A percentile compares a stretch with the other conserved stretches of the same genome.
Evolutionary conservation across 805 yeast species (phyloP).

Genomic region (Candida glaebosa): DNA sequence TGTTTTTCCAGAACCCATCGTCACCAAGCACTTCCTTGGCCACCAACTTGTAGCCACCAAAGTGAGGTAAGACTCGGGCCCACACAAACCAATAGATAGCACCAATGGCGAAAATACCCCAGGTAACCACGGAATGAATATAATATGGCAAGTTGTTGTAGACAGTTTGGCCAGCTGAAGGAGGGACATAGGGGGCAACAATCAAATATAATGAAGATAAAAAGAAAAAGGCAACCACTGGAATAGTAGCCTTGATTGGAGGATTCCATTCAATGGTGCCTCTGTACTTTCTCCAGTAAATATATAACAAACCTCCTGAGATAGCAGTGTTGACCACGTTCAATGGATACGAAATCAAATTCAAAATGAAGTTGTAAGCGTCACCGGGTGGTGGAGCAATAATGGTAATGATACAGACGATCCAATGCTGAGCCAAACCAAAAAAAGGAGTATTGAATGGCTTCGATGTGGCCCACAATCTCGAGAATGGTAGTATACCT

Average conservation of each 20-base stretch:
- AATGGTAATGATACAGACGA: slow-evolving; percentile 68
- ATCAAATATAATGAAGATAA: slow-evolving; percentile 65
- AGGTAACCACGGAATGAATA: slow-evolving; percentile 77
- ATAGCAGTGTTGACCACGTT: slow-evolving; percentile 69
- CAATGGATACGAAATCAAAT: slow-evolving; percentile 77
- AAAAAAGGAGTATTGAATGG: slow-evolving; percentile 74
- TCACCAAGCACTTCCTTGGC: slow-evolving; percentile 54
- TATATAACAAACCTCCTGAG: slow-evolving; percentile 57
- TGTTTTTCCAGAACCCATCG: slow-evolving; percentile 73
- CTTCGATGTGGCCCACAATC: slow-evolving; percentile 63
- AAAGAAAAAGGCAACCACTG: slow-evolving; percentile 62
- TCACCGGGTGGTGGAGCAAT: slow-evolving; percentile 79
- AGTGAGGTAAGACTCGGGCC: slow-evolving; percentile 55
- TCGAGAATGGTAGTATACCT: slow-evolving; percentile 72
- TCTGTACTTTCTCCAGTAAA: slow-evolving; percentile 48
- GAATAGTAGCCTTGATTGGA: slow-evolving; percentile 61
- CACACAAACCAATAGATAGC: slow-evolving; percentile 64
- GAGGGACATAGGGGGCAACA: slow-evolving; percentile 79
- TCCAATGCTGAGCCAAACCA: slow-evolving; percentile 74
- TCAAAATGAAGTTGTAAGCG: slow-evolving; percentile 77
- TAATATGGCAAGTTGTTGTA: slow-evolving; percentile 72
- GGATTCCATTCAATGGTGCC: slow-evolving; percentile 65
- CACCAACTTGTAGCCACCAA: slow-evolving; percentile 49
- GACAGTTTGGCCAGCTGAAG: slow-evolving; percentile 60
- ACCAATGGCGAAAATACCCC: slow-evolving; percentile 70